Evolutionary conservation across 176 grass and related monocot genomes (phyloP).

Genomic region (Cenchrus fungigraminus): DNA sequence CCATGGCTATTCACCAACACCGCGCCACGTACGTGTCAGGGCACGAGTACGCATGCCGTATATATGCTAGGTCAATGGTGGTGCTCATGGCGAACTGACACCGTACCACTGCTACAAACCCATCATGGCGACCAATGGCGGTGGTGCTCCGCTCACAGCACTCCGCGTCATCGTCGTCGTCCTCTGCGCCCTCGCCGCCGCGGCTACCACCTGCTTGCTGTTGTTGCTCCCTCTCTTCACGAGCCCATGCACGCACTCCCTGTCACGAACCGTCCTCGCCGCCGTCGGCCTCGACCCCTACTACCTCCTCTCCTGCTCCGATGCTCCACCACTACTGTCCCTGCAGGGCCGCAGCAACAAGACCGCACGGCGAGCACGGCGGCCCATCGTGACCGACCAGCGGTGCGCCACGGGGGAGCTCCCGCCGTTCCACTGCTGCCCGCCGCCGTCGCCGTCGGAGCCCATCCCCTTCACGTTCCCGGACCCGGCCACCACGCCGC

Average conservation of each 20-base stretch:
- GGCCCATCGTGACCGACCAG: not conserved
- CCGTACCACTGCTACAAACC: no score
- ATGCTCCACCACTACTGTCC: not conserved
- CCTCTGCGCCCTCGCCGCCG: not conserved
- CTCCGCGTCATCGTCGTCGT: not conserved
- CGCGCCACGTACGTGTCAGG: no score
- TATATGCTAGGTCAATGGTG: no score
- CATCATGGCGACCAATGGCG: no score
- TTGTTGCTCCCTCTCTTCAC: not conserved
- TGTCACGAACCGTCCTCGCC: slow-evolving; percentile 30
- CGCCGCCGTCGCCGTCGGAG: not conserved
- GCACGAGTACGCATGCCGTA: no score
- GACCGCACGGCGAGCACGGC: not conserved
- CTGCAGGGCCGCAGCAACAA: no score
- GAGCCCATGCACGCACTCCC: slow-evolving; percentile 22
- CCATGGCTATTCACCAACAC: no score
- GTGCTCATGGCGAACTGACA: no score
- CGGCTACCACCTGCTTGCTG: no score
- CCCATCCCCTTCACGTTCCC: slow-evolving; percentile 43
- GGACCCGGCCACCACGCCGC: slow-evolving; percentile 23
- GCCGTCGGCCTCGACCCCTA: slow-evolving; percentile 27
- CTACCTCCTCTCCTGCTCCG: slow-evolving; percentile 9
- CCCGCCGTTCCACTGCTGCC: slow-evolving; percentile 43
- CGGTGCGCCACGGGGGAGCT: not conserved
- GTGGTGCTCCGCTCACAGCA: no score